Percentiles rank a stretch among this genome's conserved stretches.
phyloP scores from a whole-genome alignment of 1,139 yeast species.

The Scheffersomyces titani region DNA sequence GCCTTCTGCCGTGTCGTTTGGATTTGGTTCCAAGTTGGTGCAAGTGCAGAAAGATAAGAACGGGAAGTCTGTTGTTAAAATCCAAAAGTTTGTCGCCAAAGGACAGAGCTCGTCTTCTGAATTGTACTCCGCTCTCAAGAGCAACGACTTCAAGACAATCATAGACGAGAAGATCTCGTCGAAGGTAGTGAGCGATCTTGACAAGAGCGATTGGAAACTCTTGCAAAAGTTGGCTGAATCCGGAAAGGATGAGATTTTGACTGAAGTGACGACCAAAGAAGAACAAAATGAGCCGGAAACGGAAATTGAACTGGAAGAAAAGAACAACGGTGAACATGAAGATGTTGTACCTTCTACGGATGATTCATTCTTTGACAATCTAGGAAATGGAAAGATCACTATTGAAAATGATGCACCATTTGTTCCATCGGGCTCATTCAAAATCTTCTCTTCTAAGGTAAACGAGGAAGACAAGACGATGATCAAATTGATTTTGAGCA shows the following conservation, averaged over 20 bases:
- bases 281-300: slow-evolving; percentile 7
- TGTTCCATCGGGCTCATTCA: slow-evolving; percentile 50
- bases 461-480: slow-evolving; percentile 43
- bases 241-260: slow-evolving; percentile 46
- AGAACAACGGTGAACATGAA: slow-evolving; percentile 15
- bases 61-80: slow-evolving; percentile 47
- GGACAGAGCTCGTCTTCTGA: slow-evolving; percentile 42
- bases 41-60: slow-evolving; percentile 46
- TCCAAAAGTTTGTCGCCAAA: slow-evolving; percentile 50
- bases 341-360: slow-evolving; percentile 38
- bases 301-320: slow-evolving; percentile 11
- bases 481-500: slow-evolving; percentile 58
- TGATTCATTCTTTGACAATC: slow-evolving; percentile 50
- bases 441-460: slow-evolving; percentile 25
- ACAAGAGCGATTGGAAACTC: slow-evolving; percentile 76
- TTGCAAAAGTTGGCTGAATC: slow-evolving; percentile 56
- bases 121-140: slow-evolving; percentile 60
- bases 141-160: slow-evolving; percentile 54
- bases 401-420: slow-evolving; percentile 18
- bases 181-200: slow-evolving; percentile 39
- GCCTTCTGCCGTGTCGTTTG: slow-evolving; percentile 80
- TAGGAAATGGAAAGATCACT: slow-evolving; percentile 32
- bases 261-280: slow-evolving; percentile 29
- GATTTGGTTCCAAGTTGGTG: slow-evolving; percentile 91
- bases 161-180: slow-evolving; percentile 53